These are phyloP conservation scores for Sclerotinia nivalis DNA, from an alignment of 2,329 filamentous ascomycete species.

Conservation along the genomic window DNA sequence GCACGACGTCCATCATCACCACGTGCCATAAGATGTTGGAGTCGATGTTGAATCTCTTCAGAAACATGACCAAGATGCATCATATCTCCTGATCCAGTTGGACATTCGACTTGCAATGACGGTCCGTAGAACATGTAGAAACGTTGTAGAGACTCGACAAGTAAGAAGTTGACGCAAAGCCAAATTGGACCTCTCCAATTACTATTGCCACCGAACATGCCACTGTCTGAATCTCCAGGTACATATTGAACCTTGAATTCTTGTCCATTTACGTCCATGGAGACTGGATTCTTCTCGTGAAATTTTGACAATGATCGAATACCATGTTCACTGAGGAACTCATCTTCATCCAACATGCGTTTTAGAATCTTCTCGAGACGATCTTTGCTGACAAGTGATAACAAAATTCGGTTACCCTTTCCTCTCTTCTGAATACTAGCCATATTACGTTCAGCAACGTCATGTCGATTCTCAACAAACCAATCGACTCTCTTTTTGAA, in stretches of 20 bases:
- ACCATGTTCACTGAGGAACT: conserved; percentile 88
- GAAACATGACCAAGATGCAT: conserved; percentile 96
- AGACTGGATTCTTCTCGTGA: conserved; percentile 86
- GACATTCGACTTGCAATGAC: conserved; percentile 86
- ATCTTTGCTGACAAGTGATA: conserved; percentile 90
- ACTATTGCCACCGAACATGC: conserved; percentile 93
- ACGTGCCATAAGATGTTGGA: conserved; percentile 87
- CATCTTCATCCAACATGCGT: conserved; percentile 90
- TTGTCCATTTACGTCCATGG: conserved; percentile 95
- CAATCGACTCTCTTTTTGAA: conserved; percentile 94
- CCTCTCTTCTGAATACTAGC: conserved; percentile 88
- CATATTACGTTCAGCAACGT: conserved; percentile 90
- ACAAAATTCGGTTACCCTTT: conserved; percentile 82
- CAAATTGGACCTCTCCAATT: conserved; percentile 97
- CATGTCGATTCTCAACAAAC: conserved; percentile 86
- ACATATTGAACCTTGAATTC: conserved; percentile 86
- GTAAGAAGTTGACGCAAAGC: conserved; percentile 92
- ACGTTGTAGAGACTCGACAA: conserved; percentile 90
- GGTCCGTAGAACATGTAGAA: conserved; percentile 97
- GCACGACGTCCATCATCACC: conserved; percentile 84
- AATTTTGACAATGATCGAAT: conserved; percentile 90
- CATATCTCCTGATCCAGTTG: conserved; percentile 86
- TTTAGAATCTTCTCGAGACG: conserved; percentile 85
- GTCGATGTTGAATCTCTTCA: conserved; percentile 89
- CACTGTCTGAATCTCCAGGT: conserved; percentile 93